Percentiles rank a stretch among this genome's conserved stretches.
Conservation (phyloP, 495 filamentous ascomycete genomes). For the Talaromyces nanjingensis region DNA sequence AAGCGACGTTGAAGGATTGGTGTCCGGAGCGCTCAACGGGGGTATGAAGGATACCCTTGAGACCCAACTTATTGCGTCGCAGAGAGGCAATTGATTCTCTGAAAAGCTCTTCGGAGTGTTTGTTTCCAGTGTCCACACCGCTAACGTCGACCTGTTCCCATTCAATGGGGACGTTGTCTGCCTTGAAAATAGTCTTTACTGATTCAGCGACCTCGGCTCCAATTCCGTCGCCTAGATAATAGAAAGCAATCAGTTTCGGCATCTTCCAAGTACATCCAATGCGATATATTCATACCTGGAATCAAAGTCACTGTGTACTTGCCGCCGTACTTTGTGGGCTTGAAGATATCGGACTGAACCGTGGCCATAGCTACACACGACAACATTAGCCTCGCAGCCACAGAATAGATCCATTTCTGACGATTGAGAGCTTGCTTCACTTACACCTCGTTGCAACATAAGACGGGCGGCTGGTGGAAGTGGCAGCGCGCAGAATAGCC, state of each 20-base stretch:
- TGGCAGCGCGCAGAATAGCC: constrained; percentile 18
- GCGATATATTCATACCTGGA: constrained; percentile 53
- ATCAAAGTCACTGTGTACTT: constrained; percentile 99
- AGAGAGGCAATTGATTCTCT: constrained; percentile 89
- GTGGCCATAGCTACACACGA: constrained; percentile 53
- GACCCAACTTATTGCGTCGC: constrained; percentile 93
- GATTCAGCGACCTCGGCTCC: constrained; percentile 96
- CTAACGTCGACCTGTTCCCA: constrained; percentile 99
- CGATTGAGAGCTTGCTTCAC: constrained; percentile 13
- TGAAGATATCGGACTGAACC: constrained; percentile 84
- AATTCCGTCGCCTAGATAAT: constrained; percentile 75
- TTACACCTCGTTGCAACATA: constrained; percentile 36
- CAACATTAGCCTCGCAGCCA: background rate
- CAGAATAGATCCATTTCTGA: background rate
- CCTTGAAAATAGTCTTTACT: constrained; percentile 98
- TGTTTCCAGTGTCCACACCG: constrained; percentile 78
- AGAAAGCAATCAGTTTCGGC: constrained; percentile 4
- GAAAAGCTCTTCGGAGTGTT: constrained; percentile 91
- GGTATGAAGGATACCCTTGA: constrained; percentile 95
- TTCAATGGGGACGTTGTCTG: constrained; percentile 95
- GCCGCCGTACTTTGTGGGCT: constrained; percentile 97
- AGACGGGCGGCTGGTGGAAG: constrained; percentile 28
- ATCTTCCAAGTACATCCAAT: background rate
- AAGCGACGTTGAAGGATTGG: constrained; percentile 98
- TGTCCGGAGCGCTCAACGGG: constrained; percentile 95